Evolutionary conservation across 495 filamentous ascomycete genomes (phyloP).

Genomic region (Hypoxylon cercidicola): DNA sequence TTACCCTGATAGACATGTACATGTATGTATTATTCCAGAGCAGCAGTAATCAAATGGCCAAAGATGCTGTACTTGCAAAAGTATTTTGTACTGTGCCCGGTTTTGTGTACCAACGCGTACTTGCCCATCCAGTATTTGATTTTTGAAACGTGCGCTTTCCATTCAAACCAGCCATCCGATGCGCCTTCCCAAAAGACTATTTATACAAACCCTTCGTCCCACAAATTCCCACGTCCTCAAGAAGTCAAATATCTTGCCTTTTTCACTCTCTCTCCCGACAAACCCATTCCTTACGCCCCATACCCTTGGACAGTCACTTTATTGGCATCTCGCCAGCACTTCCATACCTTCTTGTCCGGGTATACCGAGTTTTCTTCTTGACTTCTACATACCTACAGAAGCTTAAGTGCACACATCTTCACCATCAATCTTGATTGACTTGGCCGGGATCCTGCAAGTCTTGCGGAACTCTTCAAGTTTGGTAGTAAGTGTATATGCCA

Average conservation of each 20-base stretch:
- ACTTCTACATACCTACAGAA: too few species aligned
- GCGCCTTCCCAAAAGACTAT: background rate
- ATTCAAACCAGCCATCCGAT: background rate
- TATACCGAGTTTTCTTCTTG: conserved; percentile 1
- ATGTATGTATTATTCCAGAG: too few species aligned
- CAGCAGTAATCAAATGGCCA: too few species aligned
- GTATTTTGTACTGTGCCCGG: background rate
- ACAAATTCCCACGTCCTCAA: background rate
- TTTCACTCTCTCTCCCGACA: background rate
- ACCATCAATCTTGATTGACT: too few species aligned
- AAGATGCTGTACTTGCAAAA: background rate
- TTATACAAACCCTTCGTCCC: background rate
- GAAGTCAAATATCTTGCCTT: too few species aligned
- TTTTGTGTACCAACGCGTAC: background rate
- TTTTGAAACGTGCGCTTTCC: conserved; percentile 1
- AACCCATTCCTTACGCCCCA: background rate
- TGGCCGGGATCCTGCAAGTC: too few species aligned
- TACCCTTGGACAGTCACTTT: too few species aligned
- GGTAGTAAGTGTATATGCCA: too few species aligned
- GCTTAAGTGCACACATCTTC: too few species aligned
- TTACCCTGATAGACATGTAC: too few species aligned
- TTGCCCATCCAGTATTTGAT: background rate
- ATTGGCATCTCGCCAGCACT: background rate
- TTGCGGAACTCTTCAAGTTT: too few species aligned
- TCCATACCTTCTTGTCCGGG: background rate